A percentile compares a stretch with the other conserved stretches of the same genome.
These are phyloP conservation scores for Plectosphaerella plurivora DNA, from an alignment of 2,329 filamentous ascomycete genomes.

Conservation along the genomic window DNA sequence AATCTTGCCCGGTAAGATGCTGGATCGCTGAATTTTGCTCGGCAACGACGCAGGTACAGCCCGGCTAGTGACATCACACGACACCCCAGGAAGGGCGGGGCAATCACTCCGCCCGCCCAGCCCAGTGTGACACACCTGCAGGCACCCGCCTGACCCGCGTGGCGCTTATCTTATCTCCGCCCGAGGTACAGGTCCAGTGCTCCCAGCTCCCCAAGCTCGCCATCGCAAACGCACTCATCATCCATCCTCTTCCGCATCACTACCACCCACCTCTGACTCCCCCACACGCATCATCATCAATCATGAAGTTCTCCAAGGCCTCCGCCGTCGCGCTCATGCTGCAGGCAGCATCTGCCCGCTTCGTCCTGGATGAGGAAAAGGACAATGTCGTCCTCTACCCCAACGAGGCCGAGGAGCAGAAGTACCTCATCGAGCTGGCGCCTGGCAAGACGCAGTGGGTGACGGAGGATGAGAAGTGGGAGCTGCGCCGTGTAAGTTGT, in stretches of 20 bases:
- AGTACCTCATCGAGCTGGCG: slow-evolving; percentile 77
- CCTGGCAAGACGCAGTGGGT: slow-evolving; percentile 82
- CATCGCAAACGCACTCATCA: background rate
- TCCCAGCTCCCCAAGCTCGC: background rate
- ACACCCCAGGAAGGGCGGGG: background rate
- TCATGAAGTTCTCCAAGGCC: slow-evolving; percentile 50
- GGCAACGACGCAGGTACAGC: background rate
- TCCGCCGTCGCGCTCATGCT: slow-evolving; percentile 52
- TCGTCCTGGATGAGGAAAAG: slow-evolving; percentile 46
- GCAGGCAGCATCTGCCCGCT: slow-evolving; percentile 51
- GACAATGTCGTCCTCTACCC: slow-evolving; percentile 46
- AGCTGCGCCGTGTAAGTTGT: slow-evolving; percentile 67
- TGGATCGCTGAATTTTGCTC: background rate
- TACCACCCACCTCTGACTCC: slow-evolving; percentile 19
- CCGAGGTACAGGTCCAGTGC: background rate
- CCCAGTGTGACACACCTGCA: background rate
- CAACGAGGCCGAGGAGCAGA: slow-evolving; percentile 38
- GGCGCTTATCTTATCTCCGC: background rate
- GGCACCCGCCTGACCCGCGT: no score
- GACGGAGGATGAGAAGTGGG: slow-evolving; percentile 94
- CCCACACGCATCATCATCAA: slow-evolving; percentile 2
- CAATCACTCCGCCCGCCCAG: background rate
- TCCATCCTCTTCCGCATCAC: background rate
- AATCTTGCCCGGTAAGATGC: no score
- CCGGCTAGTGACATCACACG: background rate